These are phyloP conservation scores for Marasmius fiardii DNA, from an alignment of 1,284 basidiomycete species.

Conservation along the genomic window DNA sequence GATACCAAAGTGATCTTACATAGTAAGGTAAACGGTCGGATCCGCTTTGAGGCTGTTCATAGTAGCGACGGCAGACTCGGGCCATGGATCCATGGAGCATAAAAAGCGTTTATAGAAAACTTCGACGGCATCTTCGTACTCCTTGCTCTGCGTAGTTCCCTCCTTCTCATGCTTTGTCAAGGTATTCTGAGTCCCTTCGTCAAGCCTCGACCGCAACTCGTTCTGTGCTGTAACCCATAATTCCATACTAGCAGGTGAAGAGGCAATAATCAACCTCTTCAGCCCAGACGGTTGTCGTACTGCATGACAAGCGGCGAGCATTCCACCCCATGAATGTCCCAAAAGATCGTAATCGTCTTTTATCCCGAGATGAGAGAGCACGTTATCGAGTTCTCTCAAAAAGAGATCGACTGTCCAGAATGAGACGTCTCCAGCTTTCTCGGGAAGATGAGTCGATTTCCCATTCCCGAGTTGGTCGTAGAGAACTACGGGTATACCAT, in stretches of 20 bases:
- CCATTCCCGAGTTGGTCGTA: constrained; percentile 50
- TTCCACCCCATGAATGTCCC: constrained; percentile 52
- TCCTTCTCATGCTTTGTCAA: constrained; percentile 45
- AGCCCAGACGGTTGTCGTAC: constrained; percentile 35
- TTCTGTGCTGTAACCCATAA: constrained; percentile 35
- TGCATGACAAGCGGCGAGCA: constrained; percentile 38
- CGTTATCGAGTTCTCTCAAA: constrained; percentile 42
- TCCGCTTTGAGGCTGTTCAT: constrained; percentile 37
- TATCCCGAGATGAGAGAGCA: constrained; percentile 37
- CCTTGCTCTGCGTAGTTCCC: constrained; percentile 40
- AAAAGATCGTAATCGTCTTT: constrained; percentile 33
- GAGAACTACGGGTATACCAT: constrained; percentile 36
- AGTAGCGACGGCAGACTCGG: constrained; percentile 29
- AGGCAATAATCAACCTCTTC: constrained; percentile 35
- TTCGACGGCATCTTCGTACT: constrained; percentile 42
- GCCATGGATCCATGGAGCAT: constrained; percentile 44
- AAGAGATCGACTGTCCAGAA: constrained; percentile 48
- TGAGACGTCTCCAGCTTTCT: constrained; percentile 28
- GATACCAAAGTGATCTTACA: constrained; percentile 1
- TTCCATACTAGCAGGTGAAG: constrained; percentile 36
- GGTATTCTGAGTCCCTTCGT: constrained; percentile 37
- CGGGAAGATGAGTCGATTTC: constrained; percentile 41
- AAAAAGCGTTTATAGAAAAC: constrained; percentile 42
- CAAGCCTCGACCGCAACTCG: constrained; percentile 31
- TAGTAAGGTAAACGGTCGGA: constrained; percentile 28